phyloP scores from a whole-genome alignment of 305 asterid species.

The Solanum hybrid region DNA sequence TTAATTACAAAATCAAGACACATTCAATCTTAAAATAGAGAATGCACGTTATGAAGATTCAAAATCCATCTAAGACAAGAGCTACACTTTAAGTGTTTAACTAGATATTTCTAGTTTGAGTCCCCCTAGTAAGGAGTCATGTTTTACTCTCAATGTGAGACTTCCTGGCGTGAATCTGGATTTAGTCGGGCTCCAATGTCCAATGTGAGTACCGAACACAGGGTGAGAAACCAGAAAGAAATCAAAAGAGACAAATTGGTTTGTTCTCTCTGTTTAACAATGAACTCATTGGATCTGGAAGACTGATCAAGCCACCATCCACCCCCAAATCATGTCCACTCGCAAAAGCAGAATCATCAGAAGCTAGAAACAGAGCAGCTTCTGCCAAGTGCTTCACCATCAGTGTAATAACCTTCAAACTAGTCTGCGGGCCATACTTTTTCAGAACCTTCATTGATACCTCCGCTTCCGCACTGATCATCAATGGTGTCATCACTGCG shows the following conservation, averaged over 20 bases:
- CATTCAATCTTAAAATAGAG: neutral
- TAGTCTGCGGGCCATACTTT: constrained; percentile 8
- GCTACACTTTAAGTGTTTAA: neutral
- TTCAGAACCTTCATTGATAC: constrained; percentile 6
- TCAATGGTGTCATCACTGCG: constrained; percentile 17
- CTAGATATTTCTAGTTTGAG: neutral
- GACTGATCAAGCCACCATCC: constrained; percentile 28
- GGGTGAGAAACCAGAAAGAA: neutral
- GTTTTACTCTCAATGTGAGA: neutral
- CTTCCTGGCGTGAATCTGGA: too few species aligned
- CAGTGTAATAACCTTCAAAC: constrained; percentile 27
- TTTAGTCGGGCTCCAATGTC: neutral
- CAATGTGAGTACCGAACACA: neutral
- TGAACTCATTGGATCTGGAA: constrained; percentile 1
- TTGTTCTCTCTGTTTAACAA: neutral
- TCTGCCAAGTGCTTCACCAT: constrained; percentile 27
- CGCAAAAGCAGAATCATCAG: constrained; percentile 32
- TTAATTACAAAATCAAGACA: neutral
- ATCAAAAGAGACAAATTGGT: neutral
- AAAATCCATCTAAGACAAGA: neutral
- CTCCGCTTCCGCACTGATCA: neutral
- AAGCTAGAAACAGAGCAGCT: constrained; percentile 33
- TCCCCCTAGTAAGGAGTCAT: neutral
- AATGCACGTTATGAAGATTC: neutral
- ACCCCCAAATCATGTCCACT: constrained; percentile 32